Conservation (phyloP, 495 filamentous ascomycete species). For the Aspergillus kassunensis region DNA sequence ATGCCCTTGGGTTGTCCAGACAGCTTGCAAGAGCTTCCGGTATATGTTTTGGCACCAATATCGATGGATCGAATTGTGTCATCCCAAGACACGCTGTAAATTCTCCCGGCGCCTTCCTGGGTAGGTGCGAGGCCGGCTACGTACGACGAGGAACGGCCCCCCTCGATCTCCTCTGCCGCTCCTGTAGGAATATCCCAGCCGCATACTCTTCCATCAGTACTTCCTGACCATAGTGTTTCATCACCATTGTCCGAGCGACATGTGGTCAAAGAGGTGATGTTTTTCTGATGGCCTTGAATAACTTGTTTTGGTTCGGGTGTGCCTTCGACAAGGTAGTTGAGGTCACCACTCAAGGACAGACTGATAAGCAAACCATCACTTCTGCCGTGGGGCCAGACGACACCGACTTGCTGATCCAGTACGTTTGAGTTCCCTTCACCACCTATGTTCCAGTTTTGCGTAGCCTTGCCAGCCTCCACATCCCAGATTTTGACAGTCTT, state of each 20-base stretch:
- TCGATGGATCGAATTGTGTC: conserved; percentile 84
- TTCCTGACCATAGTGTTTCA: conserved; percentile 76
- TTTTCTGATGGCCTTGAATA: conserved; percentile 91
- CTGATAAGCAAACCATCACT: conserved; percentile 85
- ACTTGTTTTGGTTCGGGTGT: conserved; percentile 63
- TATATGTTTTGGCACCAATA: conserved; percentile 53
- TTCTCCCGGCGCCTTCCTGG: conserved; percentile 47
- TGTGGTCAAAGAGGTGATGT: conserved; percentile 69
- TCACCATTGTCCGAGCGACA: conserved; percentile 38
- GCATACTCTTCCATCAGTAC: conserved; percentile 82
- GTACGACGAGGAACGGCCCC: conserved; percentile 75
- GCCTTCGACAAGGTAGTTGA: conserved; percentile 80
- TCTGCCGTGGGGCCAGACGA: conserved; percentile 83
- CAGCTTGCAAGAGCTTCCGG: conserved; percentile 47
- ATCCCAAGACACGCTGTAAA: conserved; percentile 92
- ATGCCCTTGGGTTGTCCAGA: conserved; percentile 61
- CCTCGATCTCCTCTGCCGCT: conserved; percentile 62
- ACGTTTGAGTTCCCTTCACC: conserved; percentile 70
- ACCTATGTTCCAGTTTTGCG: conserved; percentile 84
- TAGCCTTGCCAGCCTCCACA: conserved; percentile 68
- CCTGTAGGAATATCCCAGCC: conserved; percentile 75
- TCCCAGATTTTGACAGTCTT: conserved; percentile 75
- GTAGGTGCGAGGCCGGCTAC: conserved; percentile 69
- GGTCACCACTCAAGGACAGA: conserved; percentile 78
- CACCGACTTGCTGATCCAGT: conserved; percentile 86